phyloP scores from a whole-genome alignment of 2,329 filamentous ascomycete genomes.

The Trichoderma gracile region DNA sequence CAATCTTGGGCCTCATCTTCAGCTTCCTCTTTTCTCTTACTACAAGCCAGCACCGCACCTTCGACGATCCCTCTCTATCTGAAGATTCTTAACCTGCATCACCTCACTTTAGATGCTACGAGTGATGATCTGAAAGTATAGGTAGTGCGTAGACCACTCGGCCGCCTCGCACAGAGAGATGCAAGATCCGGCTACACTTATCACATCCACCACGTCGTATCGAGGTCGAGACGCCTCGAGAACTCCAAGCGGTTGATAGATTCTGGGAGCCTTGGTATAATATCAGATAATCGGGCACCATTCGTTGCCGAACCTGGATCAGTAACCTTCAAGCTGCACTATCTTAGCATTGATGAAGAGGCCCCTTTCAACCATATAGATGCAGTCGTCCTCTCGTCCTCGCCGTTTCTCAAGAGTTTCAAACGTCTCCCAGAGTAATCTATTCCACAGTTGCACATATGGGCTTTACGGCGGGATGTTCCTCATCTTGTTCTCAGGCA shows the following conservation, averaged over 20 bases:
- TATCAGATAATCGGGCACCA: too few relatives aligned
- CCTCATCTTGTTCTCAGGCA: constrained; percentile 2
- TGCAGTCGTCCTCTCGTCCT: background rate
- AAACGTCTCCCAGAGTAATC: background rate
- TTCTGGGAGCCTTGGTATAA: background rate
- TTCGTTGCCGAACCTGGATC: too few relatives aligned
- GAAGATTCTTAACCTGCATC: too few relatives aligned
- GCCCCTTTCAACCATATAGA: background rate
- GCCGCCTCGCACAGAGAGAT: too few relatives aligned
- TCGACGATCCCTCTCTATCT: too few relatives aligned
- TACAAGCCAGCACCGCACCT: background rate
- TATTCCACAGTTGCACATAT: background rate
- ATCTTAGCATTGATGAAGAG: background rate
- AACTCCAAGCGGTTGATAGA: background rate
- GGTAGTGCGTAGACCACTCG: too few relatives aligned
- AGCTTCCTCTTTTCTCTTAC: background rate
- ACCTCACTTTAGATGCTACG: too few relatives aligned
- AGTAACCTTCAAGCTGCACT: background rate
- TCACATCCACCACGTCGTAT: constrained; percentile 6
- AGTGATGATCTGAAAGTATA: too few relatives aligned
- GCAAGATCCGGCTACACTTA: too few relatives aligned
- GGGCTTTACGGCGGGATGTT: background rate
- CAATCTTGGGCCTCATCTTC: background rate
- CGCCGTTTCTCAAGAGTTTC: constrained; percentile 9
- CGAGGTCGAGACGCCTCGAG: constrained; percentile 11